phyloP scores from a whole-genome alignment of 2,329 filamentous ascomycete genomes.

The Elsinoe perseae region DNA sequence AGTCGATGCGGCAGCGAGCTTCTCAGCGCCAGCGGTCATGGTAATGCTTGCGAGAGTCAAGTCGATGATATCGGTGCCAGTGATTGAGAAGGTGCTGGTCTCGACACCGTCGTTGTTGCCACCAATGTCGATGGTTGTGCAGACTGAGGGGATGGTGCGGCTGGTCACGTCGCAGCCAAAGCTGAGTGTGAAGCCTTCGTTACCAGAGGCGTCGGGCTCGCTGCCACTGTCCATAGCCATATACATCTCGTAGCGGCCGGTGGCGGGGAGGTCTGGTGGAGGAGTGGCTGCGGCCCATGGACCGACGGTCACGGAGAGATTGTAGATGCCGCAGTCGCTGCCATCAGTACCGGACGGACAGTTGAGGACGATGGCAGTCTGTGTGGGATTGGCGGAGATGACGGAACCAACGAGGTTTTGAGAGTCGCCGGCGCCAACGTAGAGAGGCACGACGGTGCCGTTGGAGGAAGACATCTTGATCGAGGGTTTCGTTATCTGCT shows the following conservation, averaged over 20 bases:
- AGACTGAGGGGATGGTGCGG: not conserved
- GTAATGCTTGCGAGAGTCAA: not conserved
- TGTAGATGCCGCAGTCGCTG: slow-evolving; percentile 4
- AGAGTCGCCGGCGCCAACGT: not conserved
- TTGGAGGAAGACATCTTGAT: slow-evolving; percentile 6
- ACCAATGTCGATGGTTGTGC: slow-evolving; percentile 12
- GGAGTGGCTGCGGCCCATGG: slow-evolving; percentile 12
- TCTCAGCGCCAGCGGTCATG: slow-evolving; percentile 15
- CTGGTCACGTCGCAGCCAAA: slow-evolving; percentile 4
- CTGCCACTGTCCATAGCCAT: slow-evolving; percentile 5
- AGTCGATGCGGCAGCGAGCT: slow-evolving; percentile 12
- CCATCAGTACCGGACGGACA: not conserved
- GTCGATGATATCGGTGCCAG: not conserved
- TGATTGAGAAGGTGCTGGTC: slow-evolving; percentile 2
- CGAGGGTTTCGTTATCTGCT: not conserved
- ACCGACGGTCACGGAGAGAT: slow-evolving; percentile 7
- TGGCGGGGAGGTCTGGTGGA: slow-evolving; percentile 1
- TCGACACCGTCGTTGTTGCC: slow-evolving; percentile 12
- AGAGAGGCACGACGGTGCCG: not conserved
- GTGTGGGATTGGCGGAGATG: slow-evolving; percentile 4
- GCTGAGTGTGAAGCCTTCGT: not conserved
- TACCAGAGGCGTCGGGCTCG: not conserved
- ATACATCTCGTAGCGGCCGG: slow-evolving; percentile 12
- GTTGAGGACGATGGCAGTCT: slow-evolving; percentile 8
- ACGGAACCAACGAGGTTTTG: slow-evolving; percentile 6